Conservation (phyloP, 768 basidiomycete genomes). For the Mrakia gelida region DNA sequence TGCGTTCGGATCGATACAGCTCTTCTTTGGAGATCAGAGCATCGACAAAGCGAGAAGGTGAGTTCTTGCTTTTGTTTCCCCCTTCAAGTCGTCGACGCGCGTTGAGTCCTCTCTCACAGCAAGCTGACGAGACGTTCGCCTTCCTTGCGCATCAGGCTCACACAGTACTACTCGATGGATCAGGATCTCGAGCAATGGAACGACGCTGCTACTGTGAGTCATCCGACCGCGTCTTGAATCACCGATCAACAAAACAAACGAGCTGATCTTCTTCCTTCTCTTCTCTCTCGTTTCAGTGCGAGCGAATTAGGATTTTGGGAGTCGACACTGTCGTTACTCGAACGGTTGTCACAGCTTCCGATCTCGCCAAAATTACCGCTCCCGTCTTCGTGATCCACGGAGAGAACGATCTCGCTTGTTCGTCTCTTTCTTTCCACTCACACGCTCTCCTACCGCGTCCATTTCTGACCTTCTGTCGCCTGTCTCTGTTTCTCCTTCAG, state of each 20-base stretch:
- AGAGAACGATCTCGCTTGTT: slow-evolving; percentile 11
- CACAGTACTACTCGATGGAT: background rate
- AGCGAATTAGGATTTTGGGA: background rate
- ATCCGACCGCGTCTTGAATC: too few species aligned
- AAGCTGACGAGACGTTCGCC: background rate
- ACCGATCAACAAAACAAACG: too few species aligned
- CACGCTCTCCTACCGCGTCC: background rate
- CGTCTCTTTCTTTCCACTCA: background rate
- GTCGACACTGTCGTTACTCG: slow-evolving; percentile 9
- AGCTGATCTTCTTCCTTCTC: background rate
- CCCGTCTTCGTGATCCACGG: slow-evolving; percentile 2
- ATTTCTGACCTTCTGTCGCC: background rate
- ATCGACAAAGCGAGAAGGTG: background rate
- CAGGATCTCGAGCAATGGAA: background rate
- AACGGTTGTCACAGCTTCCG: background rate
- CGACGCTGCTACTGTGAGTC: background rate
- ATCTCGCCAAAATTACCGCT: background rate
- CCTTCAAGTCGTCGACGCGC: background rate
- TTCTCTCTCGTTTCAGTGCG: background rate
- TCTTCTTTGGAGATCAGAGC: slow-evolving; percentile 18
- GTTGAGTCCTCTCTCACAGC: background rate
- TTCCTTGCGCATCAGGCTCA: background rate
- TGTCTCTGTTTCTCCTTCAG: background rate
- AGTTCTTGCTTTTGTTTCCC: background rate
- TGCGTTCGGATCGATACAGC: slow-evolving; percentile 20